These are phyloP conservation scores for Cryptococcus floricola DNA, from an alignment of 1,284 basidiomycete genomes.

Conservation along the genomic window DNA sequence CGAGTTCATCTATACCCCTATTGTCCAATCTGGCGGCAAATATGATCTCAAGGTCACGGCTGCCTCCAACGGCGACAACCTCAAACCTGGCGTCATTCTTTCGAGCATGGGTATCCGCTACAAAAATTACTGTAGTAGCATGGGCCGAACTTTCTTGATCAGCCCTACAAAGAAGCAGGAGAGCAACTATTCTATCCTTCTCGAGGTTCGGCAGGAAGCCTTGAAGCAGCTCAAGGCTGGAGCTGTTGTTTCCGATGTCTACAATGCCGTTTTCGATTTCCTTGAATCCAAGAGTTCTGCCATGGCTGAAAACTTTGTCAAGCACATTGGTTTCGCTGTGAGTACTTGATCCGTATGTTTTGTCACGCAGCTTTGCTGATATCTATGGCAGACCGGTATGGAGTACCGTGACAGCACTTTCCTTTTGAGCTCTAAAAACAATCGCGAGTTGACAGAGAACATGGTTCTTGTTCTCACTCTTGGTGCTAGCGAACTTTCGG, in stretches of 20 bases:
- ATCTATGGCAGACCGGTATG: constrained; percentile 67
- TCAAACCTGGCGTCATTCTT: constrained; percentile 87
- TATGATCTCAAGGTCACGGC: constrained; percentile 87
- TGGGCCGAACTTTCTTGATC: constrained; percentile 90
- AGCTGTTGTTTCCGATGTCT: constrained; percentile 69
- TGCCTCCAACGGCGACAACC: constrained; percentile 74
- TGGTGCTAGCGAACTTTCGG: constrained; percentile 76
- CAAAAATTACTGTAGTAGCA: constrained; percentile 86
- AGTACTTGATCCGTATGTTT: constrained; percentile 16
- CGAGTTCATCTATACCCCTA: constrained; percentile 92
- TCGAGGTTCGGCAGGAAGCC: constrained; percentile 74
- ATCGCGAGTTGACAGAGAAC: constrained; percentile 64
- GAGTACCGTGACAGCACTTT: constrained; percentile 91
- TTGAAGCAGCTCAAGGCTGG: constrained; percentile 78
- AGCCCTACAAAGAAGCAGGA: constrained; percentile 93
- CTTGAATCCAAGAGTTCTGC: constrained; percentile 74
- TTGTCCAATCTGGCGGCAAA: constrained; percentile 88
- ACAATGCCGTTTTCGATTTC: constrained; percentile 69
- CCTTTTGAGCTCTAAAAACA: constrained; percentile 75
- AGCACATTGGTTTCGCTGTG: constrained; percentile 87
- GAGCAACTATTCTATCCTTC: constrained; percentile 71
- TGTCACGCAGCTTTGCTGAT: constrained; percentile 11
- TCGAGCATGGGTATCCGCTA: constrained; percentile 87
- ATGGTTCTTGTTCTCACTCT: constrained; percentile 84
- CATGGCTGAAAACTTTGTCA: constrained; percentile 77